Evolutionary conservation across 148 eudicot species (phyloP), one percentile per base, ranked within the genome.

Genomic region (Cornus kousa): DNA sequence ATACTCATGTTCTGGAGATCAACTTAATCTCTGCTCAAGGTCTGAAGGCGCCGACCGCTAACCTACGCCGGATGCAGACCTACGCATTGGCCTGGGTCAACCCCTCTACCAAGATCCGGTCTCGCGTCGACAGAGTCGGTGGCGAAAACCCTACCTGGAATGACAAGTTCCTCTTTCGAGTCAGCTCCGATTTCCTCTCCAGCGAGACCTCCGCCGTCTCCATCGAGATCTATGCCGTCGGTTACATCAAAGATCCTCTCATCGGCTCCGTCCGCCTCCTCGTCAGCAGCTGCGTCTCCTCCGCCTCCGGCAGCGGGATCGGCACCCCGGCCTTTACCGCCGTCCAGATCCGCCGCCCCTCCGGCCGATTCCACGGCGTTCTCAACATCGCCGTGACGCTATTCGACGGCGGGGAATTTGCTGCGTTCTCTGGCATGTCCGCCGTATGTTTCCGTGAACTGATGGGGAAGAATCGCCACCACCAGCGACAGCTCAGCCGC

Each of bases 121-220:
- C 93, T 73, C 83, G 86, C 5, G 71, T 86, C 74, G 98, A 94
- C 79, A 82, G 80, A 0, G 6, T 85, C 70, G 93, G 93, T 11
- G 82, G 75, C 78, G 88, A 87, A 74, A 92, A 94, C 86, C 98
- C 98, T 53, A 90, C 92, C 50, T 94, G 98, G 98, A 94, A 94
- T 83, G 98, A 94, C 71, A 94, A 87, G 62, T 94, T 94, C 85
- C 82, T 92, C 72, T 94, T 92, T 88, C 89, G 94, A 4, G 95
- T 94, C 59, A 70, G 87, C 46, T 74, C 87, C 16, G 86, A 74
- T 0, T 93, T 93, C 81, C 86, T 91, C 75, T 55, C 80, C 73
- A 67, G 89, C 72, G 91, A 91, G 3, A 95, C 96, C 65, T 91
- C 98, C 71, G 89, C 88, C 75, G 87, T 95, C 62, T 82, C 89